These are phyloP conservation scores for Syzygium syzygioides DNA, from an alignment of 441 rosid genomes.

Conservation along the genomic window DNA sequence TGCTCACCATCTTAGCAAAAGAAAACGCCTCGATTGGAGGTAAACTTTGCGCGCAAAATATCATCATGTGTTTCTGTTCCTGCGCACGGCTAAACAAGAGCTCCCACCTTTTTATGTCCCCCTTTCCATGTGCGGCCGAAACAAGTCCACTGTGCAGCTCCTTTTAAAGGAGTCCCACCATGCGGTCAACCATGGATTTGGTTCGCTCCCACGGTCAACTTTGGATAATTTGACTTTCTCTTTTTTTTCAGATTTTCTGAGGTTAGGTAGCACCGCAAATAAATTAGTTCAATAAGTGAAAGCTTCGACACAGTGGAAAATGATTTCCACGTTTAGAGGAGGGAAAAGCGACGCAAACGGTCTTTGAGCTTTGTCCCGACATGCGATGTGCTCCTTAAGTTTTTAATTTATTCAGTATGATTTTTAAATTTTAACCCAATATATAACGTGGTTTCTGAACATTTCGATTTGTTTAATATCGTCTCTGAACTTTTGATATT, in stretches of 20 bases:
- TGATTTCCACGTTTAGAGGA: not conserved
- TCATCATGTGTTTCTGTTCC: not conserved
- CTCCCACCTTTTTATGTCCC: not conserved
- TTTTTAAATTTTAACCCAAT: too few relatives aligned
- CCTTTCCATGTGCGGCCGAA: not conserved
- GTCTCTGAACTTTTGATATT: too few relatives aligned
- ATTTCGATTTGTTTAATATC: too few relatives aligned
- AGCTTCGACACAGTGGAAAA: not conserved
- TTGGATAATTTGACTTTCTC: not conserved
- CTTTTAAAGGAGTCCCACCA: not conserved
- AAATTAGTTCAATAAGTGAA: not conserved
- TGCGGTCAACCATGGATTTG: not conserved
- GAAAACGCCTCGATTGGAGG: not conserved
- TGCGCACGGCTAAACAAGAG: not conserved
- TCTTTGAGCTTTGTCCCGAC: too few relatives aligned
- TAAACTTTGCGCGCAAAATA: not conserved
- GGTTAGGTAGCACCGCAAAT: not conserved
- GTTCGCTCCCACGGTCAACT: not conserved
- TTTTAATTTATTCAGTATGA: too few relatives aligned
- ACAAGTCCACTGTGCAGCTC: not conserved
- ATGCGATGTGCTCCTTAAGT: fast-evolving
- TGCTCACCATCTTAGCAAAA: too few relatives aligned
- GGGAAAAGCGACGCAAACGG: too few relatives aligned
- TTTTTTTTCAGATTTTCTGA: not conserved
- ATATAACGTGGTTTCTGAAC: fast-evolving